Base-by-base conservation (phyloP, 2,329 filamentous ascomycete species). In the Fusarium humuli region DNA sequence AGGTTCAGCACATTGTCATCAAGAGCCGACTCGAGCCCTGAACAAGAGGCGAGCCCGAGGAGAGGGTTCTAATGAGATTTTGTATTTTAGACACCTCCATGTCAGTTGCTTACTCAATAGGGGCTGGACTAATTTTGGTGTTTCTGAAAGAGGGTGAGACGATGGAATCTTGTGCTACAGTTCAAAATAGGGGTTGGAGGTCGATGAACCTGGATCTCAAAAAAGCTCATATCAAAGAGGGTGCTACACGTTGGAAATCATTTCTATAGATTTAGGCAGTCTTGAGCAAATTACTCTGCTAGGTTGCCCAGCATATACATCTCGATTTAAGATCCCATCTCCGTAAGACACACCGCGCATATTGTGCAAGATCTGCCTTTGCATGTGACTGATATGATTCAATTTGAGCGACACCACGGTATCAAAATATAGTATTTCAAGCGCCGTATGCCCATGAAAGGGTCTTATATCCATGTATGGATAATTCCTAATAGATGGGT, bases 1-100 rank as follows among this genome's bases (percentile, higher is more conserved):
- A 50, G 57, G 14, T 72, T 68, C 9, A 63, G 61, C 22, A 50
- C 50, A 2, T 7, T 59, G 20, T 55, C 70, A 8, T 68, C 61
- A n/a, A 54, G 50, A 49, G 25, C 27, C 3, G 37, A 47, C 11
- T 32, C 27, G 13, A 57, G 52, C n/a, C 52, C 42, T 25, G 60
- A 53, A 23, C 48, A 27, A 29, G 56, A 50, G 23, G 59, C 41
- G 25, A 49, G 22, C 5, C 47, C 49, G 6, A 34, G 37, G 20
- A 55, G 32, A 37, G 53, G 27, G 12, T 25, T 56, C 25, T 62
- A 45, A 57, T 29, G 50, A 32, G 8, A 29, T 18, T 23, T 37
- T 29, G 13, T 23, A 22, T 8, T 12, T n/a, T 37, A 13, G 7
- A 27, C 29, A 32, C 32, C 7, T n/a, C n/a, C 10, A 55, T n/a